Percentiles rank a stretch among this genome's conserved stretches.
These are phyloP conservation scores for Neofusicoccum kwambonambiense DNA, from an alignment of 2,329 filamentous ascomycete genomes.

Conservation along the genomic window DNA sequence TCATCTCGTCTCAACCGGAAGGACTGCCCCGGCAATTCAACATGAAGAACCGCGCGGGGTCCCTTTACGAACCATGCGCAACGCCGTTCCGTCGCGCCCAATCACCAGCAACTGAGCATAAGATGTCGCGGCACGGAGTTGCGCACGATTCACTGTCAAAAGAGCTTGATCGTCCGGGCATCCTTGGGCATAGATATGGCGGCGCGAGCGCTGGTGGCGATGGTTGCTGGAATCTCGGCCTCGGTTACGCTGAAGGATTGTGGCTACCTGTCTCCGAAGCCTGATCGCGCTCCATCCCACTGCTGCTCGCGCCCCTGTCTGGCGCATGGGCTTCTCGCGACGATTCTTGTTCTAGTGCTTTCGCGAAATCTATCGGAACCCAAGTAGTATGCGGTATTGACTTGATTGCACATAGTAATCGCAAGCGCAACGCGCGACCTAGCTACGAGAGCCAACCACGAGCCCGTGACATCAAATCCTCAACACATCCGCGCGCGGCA, in stretches of 20 bases:
- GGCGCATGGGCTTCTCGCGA: neutral
- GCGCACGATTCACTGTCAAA: neutral
- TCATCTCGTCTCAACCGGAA: neutral
- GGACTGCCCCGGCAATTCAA: neutral
- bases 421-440: neutral
- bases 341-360: neutral
- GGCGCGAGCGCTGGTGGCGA: neutral
- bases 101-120: neutral
- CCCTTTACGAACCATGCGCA: neutral
- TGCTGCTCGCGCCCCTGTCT: neutral
- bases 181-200: too few species aligned
- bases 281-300: neutral
- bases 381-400: neutral
- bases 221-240: neutral
- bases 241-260: neutral
- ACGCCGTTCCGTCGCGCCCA: neutral
- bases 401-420: neutral
- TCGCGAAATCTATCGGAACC: neutral
- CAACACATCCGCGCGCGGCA: neutral
- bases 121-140: neutral
- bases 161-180: neutral
- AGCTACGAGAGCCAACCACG: constrained; percentile 4
- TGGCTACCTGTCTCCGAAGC: neutral
- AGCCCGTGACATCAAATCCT: neutral
- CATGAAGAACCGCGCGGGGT: too few species aligned